phyloP scores from a whole-genome alignment of 495 filamentous ascomycete species.

The Neurospora sp. region DNA sequence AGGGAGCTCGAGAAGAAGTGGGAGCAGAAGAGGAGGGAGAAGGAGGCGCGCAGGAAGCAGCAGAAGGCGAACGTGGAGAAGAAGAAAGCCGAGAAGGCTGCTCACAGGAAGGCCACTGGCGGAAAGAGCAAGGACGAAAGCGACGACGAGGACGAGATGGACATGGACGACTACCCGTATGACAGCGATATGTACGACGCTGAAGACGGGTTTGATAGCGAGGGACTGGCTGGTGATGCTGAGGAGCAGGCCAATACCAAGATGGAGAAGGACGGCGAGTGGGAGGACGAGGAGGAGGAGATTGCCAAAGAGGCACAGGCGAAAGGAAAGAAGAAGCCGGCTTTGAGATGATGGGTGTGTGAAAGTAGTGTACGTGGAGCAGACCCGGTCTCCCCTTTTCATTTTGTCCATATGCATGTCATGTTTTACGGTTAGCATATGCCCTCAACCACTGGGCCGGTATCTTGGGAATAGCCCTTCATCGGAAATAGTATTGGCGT shows the following conservation, averaged over 20 bases:
- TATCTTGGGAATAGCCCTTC: neutral
- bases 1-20: slow-evolving; percentile 69
- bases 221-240: slow-evolving; percentile 46
- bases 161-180: slow-evolving; percentile 39
- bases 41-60: slow-evolving; percentile 65
- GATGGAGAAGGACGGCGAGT: slow-evolving; percentile 43
- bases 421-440: neutral
- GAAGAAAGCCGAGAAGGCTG: slow-evolving; percentile 52
- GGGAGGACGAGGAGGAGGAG: slow-evolving; percentile 42
- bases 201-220: slow-evolving; percentile 43
- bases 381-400: neutral
- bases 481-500: neutral
- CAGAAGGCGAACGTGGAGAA: slow-evolving; percentile 82
- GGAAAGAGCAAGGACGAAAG: slow-evolving; percentile 47
- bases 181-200: slow-evolving; percentile 43
- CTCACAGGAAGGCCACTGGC: slow-evolving; percentile 36
- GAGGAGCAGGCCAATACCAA: slow-evolving; percentile 46
- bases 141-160: slow-evolving; percentile 50
- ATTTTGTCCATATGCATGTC: neutral
- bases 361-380: slow-evolving; percentile 1
- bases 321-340: neutral
- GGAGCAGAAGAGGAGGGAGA: slow-evolving; percentile 67
- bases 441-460: neutral
- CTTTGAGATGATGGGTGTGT: neutral
- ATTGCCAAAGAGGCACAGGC: slow-evolving; percentile 13